Evolutionary conservation across 345 rosid species (phyloP), one percentile per base, ranked within the genome.

Genomic region (Eucalyptus dawsonii): DNA sequence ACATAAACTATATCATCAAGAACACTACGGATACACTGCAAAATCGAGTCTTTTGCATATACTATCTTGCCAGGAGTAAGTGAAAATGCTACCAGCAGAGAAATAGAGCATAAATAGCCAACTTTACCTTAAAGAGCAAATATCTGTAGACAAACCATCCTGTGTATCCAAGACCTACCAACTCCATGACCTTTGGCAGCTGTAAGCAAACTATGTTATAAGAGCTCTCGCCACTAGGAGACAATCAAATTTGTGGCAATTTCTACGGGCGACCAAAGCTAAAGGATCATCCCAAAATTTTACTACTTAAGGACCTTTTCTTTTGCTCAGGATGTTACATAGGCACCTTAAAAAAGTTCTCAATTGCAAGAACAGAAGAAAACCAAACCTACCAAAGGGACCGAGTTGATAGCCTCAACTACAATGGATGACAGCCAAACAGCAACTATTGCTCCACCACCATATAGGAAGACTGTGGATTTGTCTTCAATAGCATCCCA

Each of bases 111-210:
- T 76, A 88, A 51, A 54, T 88, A 25, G 65, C 80, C 40, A 72
- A 40, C 34, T 56, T 91, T 96, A 97, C 99, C 99, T 96, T 96
- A 92, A 96, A 97, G 91, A 96, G 99, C 91, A 97, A 98, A 93
- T 97, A 97, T 97, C 99, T 95, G 94, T 97, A 97, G 85, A 97
- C 96, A 80, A 97, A 97, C 99, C 99, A 97, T 91, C 99, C 99
- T 10, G 99, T 96, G 89, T 96, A 97, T n/a, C 98, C 99, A 37
- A 97, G 98, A 80, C 99, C 99, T 15, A 97, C 95, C 92, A 97
- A 93, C 91, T 97, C 99, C 98, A 97, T 93, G 88, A 97, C 91
- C 92, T 96, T 97, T 0, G 99, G 99, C 80, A 97, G 96, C 99
- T 97, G 83, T 11, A 87, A 47, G 67, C 87, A 54, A 90, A 49